These are phyloP conservation scores for Aegilops tauschii DNA, from an alignment of 176 grass and related monocot species.

Conservation along the genomic window DNA sequence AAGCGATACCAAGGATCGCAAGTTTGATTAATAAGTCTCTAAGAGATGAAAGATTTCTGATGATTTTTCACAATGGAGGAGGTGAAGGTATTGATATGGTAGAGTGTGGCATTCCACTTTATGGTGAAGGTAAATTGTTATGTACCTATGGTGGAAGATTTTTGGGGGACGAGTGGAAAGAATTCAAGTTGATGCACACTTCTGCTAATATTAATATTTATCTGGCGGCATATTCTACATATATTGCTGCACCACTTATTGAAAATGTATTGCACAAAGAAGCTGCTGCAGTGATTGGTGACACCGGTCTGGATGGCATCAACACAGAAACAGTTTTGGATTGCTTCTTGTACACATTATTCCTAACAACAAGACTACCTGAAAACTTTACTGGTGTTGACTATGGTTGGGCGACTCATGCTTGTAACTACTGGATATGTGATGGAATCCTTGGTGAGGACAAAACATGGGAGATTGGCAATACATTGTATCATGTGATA, in stretches of 20 bases:
- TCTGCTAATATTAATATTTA: neutral
- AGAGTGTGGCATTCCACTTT: neutral
- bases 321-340: neutral
- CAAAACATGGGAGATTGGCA: neutral
- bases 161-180: too few relatives aligned
- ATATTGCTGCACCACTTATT: too few relatives aligned
- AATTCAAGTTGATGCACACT: too few relatives aligned
- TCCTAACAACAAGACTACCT: neutral
- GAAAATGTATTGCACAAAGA: neutral
- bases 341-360: neutral
- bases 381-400: neutral
- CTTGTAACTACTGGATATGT: slow-evolving; percentile 12
- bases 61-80: neutral
- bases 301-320: neutral
- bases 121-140: neutral
- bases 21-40: neutral
- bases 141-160: neutral
- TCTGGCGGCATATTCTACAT: too few relatives aligned
- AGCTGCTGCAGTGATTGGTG: neutral
- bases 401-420: neutral
- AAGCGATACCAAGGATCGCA: neutral
- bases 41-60: neutral
- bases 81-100: neutral
- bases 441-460: slow-evolving; percentile 11
- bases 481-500: neutral